Conservation (phyloP, 73 alveolate species). For the Tetrahymena malaccensis region DNA sequence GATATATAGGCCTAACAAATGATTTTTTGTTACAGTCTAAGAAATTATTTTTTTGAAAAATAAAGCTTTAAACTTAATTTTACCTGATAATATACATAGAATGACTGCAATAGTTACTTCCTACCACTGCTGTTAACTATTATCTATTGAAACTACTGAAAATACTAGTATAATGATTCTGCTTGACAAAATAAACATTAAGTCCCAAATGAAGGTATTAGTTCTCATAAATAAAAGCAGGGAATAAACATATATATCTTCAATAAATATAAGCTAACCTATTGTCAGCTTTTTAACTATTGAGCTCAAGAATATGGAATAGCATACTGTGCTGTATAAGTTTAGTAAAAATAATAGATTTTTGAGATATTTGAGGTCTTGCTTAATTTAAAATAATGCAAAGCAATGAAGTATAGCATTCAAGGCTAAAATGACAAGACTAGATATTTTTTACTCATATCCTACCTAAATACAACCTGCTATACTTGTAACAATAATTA, state of each 20-base stretch:
- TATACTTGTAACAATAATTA: background rate
- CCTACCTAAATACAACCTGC: background rate
- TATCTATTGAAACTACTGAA: background rate
- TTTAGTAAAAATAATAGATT: background rate
- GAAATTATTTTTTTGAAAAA: too few species aligned
- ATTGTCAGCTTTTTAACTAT: background rate
- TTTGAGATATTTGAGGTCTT: background rate
- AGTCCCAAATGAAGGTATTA: background rate
- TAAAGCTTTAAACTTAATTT: background rate
- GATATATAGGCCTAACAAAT: background rate
- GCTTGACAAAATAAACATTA: background rate
- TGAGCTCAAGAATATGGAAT: background rate
- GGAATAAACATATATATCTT: background rate
- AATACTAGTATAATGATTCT: background rate
- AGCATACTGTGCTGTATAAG: background rate
- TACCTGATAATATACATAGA: background rate
- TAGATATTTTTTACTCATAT: background rate
- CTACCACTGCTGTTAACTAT: background rate
- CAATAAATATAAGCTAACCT: background rate
- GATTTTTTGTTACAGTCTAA: background rate
- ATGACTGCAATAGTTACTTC: background rate
- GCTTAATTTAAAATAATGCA: background rate
- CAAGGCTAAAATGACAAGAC: background rate
- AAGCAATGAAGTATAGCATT: background rate
- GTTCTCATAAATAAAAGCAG: background rate